Conservation (phyloP, 2,329 filamentous ascomycete species). For the Stagonosporopsis rhizophila region DNA sequence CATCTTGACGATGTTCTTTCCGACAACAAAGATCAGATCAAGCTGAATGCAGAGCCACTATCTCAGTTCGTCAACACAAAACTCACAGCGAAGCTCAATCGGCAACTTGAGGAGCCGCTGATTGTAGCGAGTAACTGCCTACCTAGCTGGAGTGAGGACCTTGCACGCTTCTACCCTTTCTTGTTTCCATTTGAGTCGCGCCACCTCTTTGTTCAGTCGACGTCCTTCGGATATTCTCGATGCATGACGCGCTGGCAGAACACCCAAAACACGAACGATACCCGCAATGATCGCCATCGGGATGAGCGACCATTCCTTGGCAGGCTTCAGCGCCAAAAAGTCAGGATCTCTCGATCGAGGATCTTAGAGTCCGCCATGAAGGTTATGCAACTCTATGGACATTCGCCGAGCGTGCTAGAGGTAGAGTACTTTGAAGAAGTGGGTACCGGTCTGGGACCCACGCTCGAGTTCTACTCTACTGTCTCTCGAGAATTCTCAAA, state of each 20-base stretch:
- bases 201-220: slow-evolving; percentile 95
- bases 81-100: slow-evolving; percentile 94
- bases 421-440: slow-evolving; percentile 99
- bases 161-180: slow-evolving; percentile 93
- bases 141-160: slow-evolving; percentile 93
- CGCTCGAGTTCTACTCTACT: slow-evolving; percentile 96
- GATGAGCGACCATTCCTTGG: slow-evolving; percentile 93
- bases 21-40: slow-evolving; percentile 74
- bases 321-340: slow-evolving; percentile 91
- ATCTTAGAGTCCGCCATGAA: slow-evolving; percentile 97
- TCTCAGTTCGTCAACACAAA: slow-evolving; percentile 99
- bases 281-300: slow-evolving; percentile 77
- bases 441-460: slow-evolving; percentile 92
- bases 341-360: slow-evolving; percentile 93
- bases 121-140: slow-evolving; percentile 97
- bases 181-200: slow-evolving; percentile 97
- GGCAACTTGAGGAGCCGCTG: slow-evolving; percentile 93
- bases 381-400: slow-evolving; percentile 97
- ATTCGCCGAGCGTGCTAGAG: slow-evolving; percentile 93
- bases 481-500: slow-evolving; percentile 97
- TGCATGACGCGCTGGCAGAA: slow-evolving; percentile 99
- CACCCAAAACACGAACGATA: slow-evolving; percentile 81
- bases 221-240: slow-evolving; percentile 95
- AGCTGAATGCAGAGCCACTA: slow-evolving; percentile 79
- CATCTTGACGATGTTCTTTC: slow-evolving; percentile 90